These are phyloP conservation scores for Backusella mclennaniae DNA, from an alignment of 192 early-diverging fungal species.

Conservation along the genomic window DNA sequence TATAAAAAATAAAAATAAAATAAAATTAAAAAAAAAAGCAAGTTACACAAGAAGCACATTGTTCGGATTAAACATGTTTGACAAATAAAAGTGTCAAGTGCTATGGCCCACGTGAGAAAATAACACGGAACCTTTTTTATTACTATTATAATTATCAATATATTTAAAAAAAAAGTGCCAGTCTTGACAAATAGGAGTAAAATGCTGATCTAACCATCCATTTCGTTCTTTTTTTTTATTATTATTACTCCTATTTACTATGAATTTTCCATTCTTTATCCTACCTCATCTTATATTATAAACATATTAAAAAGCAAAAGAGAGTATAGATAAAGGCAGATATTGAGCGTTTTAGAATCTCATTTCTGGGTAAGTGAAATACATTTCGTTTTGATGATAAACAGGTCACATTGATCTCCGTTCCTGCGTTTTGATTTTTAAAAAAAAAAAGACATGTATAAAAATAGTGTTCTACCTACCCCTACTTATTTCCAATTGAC, in stretches of 20 bases:
- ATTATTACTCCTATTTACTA: not conserved
- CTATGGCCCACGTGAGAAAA: conserved; percentile 9
- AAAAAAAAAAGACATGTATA: not conserved
- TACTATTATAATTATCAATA: not conserved
- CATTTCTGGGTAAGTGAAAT: not conserved
- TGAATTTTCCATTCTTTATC: not conserved
- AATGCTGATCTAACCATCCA: not conserved
- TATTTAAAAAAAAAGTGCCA: not conserved
- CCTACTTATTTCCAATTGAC: not conserved
- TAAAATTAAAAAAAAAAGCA: not conserved
- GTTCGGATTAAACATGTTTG: conserved; percentile 4
- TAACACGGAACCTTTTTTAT: conserved; percentile 1
- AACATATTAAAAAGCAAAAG: not conserved
- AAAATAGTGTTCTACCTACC: not conserved
- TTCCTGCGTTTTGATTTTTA: not conserved
- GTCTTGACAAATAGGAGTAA: conserved; percentile 14
- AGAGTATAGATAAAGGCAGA: not conserved
- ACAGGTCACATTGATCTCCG: not conserved
- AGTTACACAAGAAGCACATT: conserved; percentile 5
- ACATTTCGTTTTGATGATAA: not conserved
- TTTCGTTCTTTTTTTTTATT: not conserved
- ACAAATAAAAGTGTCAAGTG: conserved; percentile 10
- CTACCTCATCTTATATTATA: not conserved
- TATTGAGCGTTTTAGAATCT: not conserved
- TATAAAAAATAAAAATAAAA: not conserved